Evolutionary conservation across 2,329 filamentous ascomycete species (phyloP).

Genomic region (Neofusicoccum cordaticola): DNA sequence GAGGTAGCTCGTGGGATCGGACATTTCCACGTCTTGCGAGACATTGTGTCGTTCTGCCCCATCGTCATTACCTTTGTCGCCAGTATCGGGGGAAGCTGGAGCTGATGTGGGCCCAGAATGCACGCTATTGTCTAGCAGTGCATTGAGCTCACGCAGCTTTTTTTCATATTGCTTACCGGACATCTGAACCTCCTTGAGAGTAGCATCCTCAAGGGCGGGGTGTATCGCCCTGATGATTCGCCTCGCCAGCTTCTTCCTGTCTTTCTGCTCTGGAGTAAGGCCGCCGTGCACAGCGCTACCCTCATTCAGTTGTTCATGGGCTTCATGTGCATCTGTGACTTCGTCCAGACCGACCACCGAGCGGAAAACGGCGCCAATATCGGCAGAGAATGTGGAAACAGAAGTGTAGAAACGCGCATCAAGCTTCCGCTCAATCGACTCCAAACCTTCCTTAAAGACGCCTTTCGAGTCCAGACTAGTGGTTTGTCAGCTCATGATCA

Average conservation of each 20-base stretch:
- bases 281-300: slow-evolving; percentile 39
- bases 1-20: neutral
- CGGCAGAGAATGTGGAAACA: slow-evolving; percentile 58
- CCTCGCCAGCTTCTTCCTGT: slow-evolving; percentile 81
- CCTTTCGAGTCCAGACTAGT: slow-evolving; percentile 47
- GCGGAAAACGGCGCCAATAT: slow-evolving; percentile 56
- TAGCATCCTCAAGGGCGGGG: slow-evolving; percentile 70
- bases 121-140: slow-evolving; percentile 66
- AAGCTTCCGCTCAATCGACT: slow-evolving; percentile 52
- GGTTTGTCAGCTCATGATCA: neutral
- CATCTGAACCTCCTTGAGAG: slow-evolving; percentile 79
- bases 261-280: slow-evolving; percentile 64
- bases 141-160: slow-evolving; percentile 67
- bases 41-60: slow-evolving; percentile 4
- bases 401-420: slow-evolving; percentile 59
- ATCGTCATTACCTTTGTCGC: slow-evolving; percentile 21
- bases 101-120: slow-evolving; percentile 50
- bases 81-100: slow-evolving; percentile 24
- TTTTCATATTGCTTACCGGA: slow-evolving; percentile 66
- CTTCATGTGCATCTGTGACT: slow-evolving; percentile 37
- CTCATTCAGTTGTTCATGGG: slow-evolving; percentile 41
- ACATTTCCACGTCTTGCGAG: slow-evolving; percentile 17
- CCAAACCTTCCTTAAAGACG: slow-evolving; percentile 54
- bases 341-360: slow-evolving; percentile 52
- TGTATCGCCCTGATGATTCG: slow-evolving; percentile 83